These are phyloP conservation scores for Sporothrix inflata DNA, from an alignment of 2,329 filamentous ascomycete species.

Conservation along the genomic window DNA sequence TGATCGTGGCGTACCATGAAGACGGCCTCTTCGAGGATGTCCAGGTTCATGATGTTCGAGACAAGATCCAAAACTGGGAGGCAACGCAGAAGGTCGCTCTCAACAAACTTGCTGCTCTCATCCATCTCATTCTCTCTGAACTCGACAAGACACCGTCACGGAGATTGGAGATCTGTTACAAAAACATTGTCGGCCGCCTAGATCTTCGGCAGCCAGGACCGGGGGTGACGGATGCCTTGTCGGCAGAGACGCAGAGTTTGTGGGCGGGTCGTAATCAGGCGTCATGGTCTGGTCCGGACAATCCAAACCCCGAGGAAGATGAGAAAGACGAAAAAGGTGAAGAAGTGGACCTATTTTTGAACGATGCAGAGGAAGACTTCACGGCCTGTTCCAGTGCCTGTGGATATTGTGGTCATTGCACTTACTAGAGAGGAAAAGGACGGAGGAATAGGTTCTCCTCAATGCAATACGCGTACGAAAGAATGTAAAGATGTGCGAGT, in stretches of 20 bases:
- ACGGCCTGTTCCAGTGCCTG: conserved; percentile 36
- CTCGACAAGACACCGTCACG: conserved; percentile 21
- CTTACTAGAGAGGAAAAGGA: conserved; percentile 20
- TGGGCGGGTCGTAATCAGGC: conserved; percentile 33
- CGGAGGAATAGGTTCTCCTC: no score
- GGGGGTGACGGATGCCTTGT: conserved; percentile 36
- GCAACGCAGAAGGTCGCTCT: conserved; percentile 39
- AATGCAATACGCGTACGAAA: no score
- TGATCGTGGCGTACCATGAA: conserved; percentile 49
- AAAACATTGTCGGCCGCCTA: conserved; percentile 29
- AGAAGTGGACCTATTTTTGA: neutral
- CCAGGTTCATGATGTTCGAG: conserved; percentile 40
- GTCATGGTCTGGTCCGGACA: neutral
- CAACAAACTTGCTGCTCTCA: conserved; percentile 39
- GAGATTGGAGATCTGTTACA: conserved; percentile 37
- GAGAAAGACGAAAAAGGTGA: conserved; percentile 3
- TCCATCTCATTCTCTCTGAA: conserved; percentile 36
- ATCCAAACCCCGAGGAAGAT: neutral
- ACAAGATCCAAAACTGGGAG: conserved; percentile 45
- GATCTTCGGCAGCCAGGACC: conserved; percentile 37
- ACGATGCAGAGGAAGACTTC: conserved; percentile 32
- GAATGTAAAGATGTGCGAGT: no score
- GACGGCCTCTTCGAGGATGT: conserved; percentile 45
- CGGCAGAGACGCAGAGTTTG: conserved; percentile 35
- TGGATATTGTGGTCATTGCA: conserved; percentile 37